phyloP scores from a whole-genome alignment of 2,329 filamentous ascomycete species.

The Aspergillus sclerotialis region DNA sequence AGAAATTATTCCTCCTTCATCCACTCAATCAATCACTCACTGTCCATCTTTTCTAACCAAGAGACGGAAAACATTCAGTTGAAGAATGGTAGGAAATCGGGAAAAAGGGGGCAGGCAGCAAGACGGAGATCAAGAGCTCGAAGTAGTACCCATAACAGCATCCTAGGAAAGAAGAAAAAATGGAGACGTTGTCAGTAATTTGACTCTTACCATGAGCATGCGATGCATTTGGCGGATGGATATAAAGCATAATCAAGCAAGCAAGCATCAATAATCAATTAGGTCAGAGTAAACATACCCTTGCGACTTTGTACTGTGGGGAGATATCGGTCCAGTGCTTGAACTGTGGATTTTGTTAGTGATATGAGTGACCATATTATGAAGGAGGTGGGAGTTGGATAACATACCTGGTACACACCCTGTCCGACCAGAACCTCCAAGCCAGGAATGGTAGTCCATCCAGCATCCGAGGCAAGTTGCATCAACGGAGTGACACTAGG shows the following conservation, averaged over 20 bases:
- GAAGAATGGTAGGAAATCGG: slow-evolving; percentile 2
- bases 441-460: slow-evolving; percentile 79
- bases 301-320: slow-evolving; percentile 64
- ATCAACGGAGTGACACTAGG: slow-evolving; percentile 77
- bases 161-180: slow-evolving; percentile 12
- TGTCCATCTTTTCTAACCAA: too few species aligned
- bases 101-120: too few species aligned
- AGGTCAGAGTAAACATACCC: slow-evolving; percentile 39
- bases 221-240: neutral
- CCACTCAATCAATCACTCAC: neutral
- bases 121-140: neutral
- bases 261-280: too few species aligned
- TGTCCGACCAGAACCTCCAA: slow-evolving; percentile 85
- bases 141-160: slow-evolving; percentile 19
- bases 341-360: slow-evolving; percentile 46
- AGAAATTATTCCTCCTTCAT: slow-evolving; percentile 3
- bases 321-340: slow-evolving; percentile 77
- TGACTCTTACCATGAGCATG: neutral
- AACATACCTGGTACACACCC: slow-evolving; percentile 70
- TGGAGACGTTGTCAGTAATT: slow-evolving; percentile 1
- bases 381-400: too few species aligned
- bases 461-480: slow-evolving; percentile 67
- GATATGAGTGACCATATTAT: neutral
- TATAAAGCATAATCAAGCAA: neutral
- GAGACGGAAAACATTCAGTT: neutral